Evolutionary conservation across 192 early-diverging fungal genomes (phyloP).

Genomic region (Oehlia diaphana): DNA sequence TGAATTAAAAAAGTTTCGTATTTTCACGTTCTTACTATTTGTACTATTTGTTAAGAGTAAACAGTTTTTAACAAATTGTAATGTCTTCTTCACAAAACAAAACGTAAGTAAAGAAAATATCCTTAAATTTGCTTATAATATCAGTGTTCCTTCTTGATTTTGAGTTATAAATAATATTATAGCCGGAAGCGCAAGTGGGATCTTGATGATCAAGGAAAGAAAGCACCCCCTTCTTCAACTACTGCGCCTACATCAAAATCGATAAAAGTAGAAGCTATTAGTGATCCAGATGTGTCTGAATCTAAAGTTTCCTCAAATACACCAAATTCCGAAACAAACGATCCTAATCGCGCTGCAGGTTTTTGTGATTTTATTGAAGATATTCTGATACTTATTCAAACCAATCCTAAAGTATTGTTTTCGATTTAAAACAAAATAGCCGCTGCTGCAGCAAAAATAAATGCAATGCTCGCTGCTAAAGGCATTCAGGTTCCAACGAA

Average conservation of each 20-base stretch:
- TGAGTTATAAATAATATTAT: background rate
- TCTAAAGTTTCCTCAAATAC: background rate
- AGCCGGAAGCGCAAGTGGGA: constrained; percentile 46
- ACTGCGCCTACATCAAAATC: constrained; percentile 26
- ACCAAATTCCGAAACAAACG: background rate
- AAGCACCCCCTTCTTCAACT: constrained; percentile 17
- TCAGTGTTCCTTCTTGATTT: background rate
- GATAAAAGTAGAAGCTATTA: constrained; percentile 9
- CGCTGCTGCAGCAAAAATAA: constrained; percentile 53
- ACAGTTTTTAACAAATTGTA: background rate
- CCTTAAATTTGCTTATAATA: background rate
- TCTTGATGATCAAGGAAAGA: constrained; percentile 43
- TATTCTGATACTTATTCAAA: background rate
- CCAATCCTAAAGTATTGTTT: background rate
- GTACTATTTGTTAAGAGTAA: background rate
- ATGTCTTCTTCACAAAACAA: background rate
- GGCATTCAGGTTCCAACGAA: constrained; percentile 43
- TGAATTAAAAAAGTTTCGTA: no score
- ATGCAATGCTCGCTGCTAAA: constrained; percentile 53
- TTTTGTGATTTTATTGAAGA: background rate
- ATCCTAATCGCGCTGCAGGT: constrained; percentile 27
- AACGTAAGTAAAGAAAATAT: background rate
- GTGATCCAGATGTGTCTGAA: background rate
- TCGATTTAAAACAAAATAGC: constrained; percentile 25
- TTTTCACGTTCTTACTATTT: background rate